A percentile compares a stretch with the other conserved stretches of the same genome.
Conservation (phyloP, 83 land plant genomes). For the Picea abies region DNA sequence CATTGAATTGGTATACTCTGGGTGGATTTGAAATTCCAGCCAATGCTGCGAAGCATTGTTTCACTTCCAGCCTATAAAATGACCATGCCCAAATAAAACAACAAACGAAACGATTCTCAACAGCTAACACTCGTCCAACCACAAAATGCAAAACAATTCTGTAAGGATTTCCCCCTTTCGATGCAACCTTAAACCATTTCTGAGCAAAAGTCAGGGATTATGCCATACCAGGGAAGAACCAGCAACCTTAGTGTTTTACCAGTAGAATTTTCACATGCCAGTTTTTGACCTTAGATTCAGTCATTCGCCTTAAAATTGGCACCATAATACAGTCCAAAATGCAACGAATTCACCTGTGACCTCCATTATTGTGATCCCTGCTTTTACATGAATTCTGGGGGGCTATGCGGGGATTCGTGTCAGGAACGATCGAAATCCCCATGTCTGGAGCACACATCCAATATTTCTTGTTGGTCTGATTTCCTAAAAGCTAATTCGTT, state of each 20-base stretch:
- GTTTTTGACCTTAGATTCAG: neutral
- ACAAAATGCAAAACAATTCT: neutral
- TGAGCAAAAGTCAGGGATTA: neutral
- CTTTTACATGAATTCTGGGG: too few relatives aligned
- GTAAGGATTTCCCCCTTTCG: neutral
- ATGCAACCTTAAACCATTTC: neutral
- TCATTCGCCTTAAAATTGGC: neutral
- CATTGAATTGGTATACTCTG: too few relatives aligned
- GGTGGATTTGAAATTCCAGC: too few relatives aligned
- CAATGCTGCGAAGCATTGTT: too few relatives aligned
- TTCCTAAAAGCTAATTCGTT: too few relatives aligned
- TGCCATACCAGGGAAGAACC: neutral
- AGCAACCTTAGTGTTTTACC: neutral
- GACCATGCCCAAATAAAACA: neutral
- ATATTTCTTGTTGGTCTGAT: too few relatives aligned
- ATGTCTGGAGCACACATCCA: too few relatives aligned
- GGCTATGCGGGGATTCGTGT: too few relatives aligned
- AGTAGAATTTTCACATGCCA: neutral
- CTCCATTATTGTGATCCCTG: neutral
- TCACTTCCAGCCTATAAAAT: too few relatives aligned
- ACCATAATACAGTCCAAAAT: neutral
- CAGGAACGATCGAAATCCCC: too few relatives aligned
- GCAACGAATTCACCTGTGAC: neutral
- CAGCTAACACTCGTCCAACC: too few relatives aligned
- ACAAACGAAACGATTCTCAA: neutral